Base-by-base conservation (phyloP, 225 moss, liverwort and hornwort species). In the Bryoerythrophyllum caledonicum region DNA sequence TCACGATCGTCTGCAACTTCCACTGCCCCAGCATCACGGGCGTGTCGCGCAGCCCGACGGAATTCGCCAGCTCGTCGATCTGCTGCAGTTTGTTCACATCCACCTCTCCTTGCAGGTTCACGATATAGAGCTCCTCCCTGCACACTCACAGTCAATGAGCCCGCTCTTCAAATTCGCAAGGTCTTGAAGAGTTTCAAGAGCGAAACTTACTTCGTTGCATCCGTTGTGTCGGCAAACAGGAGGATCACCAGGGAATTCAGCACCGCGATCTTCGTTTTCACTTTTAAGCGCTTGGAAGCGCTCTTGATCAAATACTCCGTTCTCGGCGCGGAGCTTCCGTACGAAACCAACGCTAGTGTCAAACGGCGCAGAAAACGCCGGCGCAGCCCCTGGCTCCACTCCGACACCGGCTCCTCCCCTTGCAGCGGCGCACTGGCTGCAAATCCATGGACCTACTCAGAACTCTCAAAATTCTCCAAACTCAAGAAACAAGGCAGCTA, bases 1-100 rank as follows among this genome's bases (percentile, higher is more conserved):
- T 81, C 56, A 83, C 62, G 30, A 93, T 79, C 35, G 73, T 14
- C 56, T 80, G 81, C 65, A 90, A 79, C 49, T 78, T 78, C 82
- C 82, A 82, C 17, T 83, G 82, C 25, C 85, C 89, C 76, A 73
- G 20, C 68, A 83, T 76, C 71, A 93, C 77, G 57, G 85, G 85
- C 48, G 56, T 90, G 13, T 78, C 62, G 2, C 15, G 11, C 41
- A 87, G 74, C 44, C 90, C 90, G 7, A 90, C 92, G 16, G 81
- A 78, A 71, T 89, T 89, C 10, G 90, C 90, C 58, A 90, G 83
- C 76, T 93, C 90, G 77, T 90, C 92, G 35, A 80, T 35, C 57
- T 63, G 72, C 67, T 92, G 90, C 48, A 92, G 74, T 82, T 88
- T 92, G 52, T 80, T 68, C 67, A 92, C 77, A 60, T 92, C 83